These are phyloP conservation scores for Puccinellia tenuiflora DNA, from an alignment of 176 grass and related monocot genomes.

Conservation along the genomic window DNA sequence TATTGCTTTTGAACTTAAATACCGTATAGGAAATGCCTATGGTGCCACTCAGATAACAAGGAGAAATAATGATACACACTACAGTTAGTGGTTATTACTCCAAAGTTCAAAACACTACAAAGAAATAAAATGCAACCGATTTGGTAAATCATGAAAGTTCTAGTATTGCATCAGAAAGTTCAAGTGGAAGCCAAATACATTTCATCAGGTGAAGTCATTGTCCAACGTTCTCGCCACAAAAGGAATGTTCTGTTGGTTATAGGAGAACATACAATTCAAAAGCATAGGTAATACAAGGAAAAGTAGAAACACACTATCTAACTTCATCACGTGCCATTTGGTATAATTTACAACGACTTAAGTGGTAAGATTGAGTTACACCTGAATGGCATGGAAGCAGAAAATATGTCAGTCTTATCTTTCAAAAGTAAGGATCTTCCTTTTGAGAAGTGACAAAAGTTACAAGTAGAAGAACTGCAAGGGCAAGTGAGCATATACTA, in stretches of 20 bases:
- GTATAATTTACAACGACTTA: neutral
- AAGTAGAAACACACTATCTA: slow-evolving; percentile 6
- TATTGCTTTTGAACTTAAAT: no score
- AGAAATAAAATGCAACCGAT: neutral
- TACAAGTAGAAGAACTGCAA: neutral
- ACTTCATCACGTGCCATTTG: neutral
- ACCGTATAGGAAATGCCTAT: no score
- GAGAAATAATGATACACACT: neutral
- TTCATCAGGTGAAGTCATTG: neutral
- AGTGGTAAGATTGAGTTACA: neutral
- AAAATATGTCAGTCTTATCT: neutral
- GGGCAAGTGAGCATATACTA: neutral
- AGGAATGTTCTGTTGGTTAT: neutral
- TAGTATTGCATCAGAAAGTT: slow-evolving; percentile 17
- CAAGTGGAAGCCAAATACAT: neutral
- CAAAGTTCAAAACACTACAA: neutral
- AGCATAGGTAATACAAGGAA: slow-evolving; percentile 6
- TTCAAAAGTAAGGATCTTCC: slow-evolving; percentile 13
- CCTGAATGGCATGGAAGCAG: neutral
- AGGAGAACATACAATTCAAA: neutral
- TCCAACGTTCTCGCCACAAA: neutral
- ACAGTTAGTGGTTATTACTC: neutral
- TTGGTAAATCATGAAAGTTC: neutral
- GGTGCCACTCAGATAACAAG: no score
- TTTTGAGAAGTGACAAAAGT: slow-evolving; percentile 1